Base-by-base conservation (phyloP, 1,284 basidiomycete genomes). In the Cerrena zonata region DNA sequence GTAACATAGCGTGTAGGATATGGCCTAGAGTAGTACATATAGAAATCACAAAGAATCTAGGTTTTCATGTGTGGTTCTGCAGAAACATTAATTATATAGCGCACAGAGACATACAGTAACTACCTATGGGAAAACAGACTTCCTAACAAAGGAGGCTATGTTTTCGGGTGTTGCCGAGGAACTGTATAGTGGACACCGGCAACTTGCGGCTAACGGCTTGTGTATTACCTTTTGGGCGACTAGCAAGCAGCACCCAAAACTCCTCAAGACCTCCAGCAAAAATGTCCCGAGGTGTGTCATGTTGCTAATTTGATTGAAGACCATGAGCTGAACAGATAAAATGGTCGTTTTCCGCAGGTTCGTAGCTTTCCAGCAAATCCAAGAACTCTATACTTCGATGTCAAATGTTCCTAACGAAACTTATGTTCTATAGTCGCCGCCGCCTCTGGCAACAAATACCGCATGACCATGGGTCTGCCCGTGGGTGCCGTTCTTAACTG, bases 401-500 rank as follows among this genome's bases (percentile, higher is more conserved):
- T 15, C 7, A 18, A 34, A 47, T 47, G 26, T 73, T 73, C 56
- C 44, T 47, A 15, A 48, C 51, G 54, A 61, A n/a, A 61, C 60
- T 73, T 10, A 73, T 26, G 63, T 23, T 47, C 53, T 34, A 49
- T 62, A 71, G 69, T 66, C 53, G 56, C 64, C 36, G 70, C 69
- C 61, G 69, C 75, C 53, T 71, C 92, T 68, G 94, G 94, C 71
- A 95, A 90, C 77, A 99, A 98, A 77, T 98, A 90, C 85, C 88
- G 94, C 66, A 82, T 99, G 78, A 93, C 94, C 59, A 86, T 96
- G 65, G 93, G 91, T 89, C 84, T 97, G 61, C 96, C 95, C 64
- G 91, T 94, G 65, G 96, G 96, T 66, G 95, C 95, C 67, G 95
- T 99, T 63, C 83, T 99, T 73, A 99, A 99, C 77, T 99, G 95